Evolutionary conservation across 257 asterid species (phyloP), one percentile per base, ranked within the genome.

Genomic region (Solanum phureja): DNA sequence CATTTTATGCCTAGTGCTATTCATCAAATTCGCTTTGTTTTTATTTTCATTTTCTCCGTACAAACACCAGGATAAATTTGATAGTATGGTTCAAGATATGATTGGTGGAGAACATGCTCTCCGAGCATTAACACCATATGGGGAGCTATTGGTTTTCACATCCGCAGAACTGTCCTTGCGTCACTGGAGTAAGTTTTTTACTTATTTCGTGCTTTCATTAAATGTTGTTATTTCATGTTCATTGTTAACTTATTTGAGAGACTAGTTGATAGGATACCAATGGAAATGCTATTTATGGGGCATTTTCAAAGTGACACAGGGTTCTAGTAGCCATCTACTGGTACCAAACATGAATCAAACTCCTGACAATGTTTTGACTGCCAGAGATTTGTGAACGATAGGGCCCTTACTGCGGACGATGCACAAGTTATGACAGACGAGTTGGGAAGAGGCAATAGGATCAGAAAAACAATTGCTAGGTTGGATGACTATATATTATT

Each of bases 81-180:
- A 94, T 40, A 21, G 19, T 46, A 84, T 96, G 89, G 95, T 94
- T 69, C 88, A 89, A 19, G 90, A 94, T 23, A 94, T 96, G 97
- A 84, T 87, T 40, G n/a, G 3, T 1, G 23, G 89, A 49, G 93
- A 93, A 85, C 94, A 94, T 58, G 98, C 93, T 44, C 37, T 94
- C 91, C 95, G 88, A 93, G 95, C 90, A 23, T 21, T 40, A 7
- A 12, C 91, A 81, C 85, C 88, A 85, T 92, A 92, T 88, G 95
- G 95, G 1, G 98, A 96, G 90, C 96, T 96, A 35, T 90, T 96
- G 91, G 88, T 95, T 76, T 96, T 96, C 75, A 85, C 96, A 88
- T 96, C 98, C 12, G 85, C 56, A 2, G 97, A 94, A 87, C 87
- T 96, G 89, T 97, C 98, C 33, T 64, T 91, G 38, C 72, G 11